Percentiles rank a stretch among this genome's conserved stretches.
These are phyloP conservation scores for Aspergillus tubingensis DNA, from an alignment of 2,329 filamentous ascomycete species.

Conservation along the genomic window DNA sequence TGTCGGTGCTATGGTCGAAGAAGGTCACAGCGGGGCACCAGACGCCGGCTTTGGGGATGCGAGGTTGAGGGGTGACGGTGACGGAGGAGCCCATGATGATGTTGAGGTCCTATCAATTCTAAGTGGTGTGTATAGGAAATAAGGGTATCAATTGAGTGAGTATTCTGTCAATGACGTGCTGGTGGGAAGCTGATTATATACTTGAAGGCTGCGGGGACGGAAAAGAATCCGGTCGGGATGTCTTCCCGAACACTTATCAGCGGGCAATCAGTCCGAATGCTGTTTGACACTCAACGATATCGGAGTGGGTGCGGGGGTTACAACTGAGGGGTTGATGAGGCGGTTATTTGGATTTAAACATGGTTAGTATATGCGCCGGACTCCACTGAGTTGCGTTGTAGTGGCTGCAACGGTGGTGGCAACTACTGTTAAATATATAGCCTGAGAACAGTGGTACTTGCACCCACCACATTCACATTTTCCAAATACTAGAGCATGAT, in stretches of 20 bases:
- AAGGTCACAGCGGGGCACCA: slow-evolving; percentile 59
- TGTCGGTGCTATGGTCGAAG: slow-evolving; percentile 54
- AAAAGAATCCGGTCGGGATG: slow-evolving; percentile 11
- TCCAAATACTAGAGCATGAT: too few species aligned
- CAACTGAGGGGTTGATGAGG: too few species aligned
- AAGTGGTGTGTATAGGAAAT: not conserved
- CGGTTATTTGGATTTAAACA: too few species aligned
- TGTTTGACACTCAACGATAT: not conserved
- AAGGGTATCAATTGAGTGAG: not conserved
- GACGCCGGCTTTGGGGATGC: slow-evolving; percentile 40
- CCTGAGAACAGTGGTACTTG: too few species aligned
- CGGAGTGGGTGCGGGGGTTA: not conserved
- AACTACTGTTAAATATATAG: too few species aligned
- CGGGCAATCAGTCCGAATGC: not conserved
- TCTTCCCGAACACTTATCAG: slow-evolving; percentile 3
- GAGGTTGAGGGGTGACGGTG: slow-evolving; percentile 19
- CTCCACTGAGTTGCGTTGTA: too few species aligned
- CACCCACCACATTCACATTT: too few species aligned
- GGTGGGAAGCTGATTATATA: not conserved
- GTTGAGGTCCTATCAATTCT: not conserved
- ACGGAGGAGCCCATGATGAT: slow-evolving; percentile 18
- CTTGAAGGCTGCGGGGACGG: not conserved
- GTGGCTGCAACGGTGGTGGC: too few species aligned
- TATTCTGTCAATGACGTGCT: not conserved
- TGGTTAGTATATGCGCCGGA: too few species aligned